These are phyloP conservation scores for Suillus sp. DNA, from an alignment of 768 basidiomycete genomes.

Conservation along the genomic window DNA sequence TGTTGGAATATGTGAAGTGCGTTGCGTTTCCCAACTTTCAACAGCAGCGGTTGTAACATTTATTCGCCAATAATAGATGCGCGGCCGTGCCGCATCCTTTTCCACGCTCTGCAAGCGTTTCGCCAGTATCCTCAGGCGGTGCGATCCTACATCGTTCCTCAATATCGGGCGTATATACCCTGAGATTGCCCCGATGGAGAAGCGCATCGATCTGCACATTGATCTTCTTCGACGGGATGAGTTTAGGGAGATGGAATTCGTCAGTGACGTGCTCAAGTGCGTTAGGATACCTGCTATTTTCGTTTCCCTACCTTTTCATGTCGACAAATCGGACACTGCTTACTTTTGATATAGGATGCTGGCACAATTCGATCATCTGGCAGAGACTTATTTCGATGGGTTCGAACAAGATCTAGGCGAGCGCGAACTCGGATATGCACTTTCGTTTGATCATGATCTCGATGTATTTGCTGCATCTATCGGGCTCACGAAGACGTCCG, in stretches of 20 bases:
- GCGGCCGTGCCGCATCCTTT: slow-evolving; percentile 78
- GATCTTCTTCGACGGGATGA: slow-evolving; percentile 83
- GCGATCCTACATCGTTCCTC: slow-evolving; percentile 85
- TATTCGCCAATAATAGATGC: slow-evolving; percentile 55
- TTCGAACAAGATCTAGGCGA: slow-evolving; percentile 90
- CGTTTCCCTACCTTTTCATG: neutral
- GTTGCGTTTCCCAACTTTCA: slow-evolving; percentile 16
- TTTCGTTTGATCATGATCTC: slow-evolving; percentile 86
- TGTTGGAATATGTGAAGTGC: slow-evolving; percentile 93
- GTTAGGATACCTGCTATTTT: slow-evolving; percentile 26
- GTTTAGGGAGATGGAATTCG: slow-evolving; percentile 93
- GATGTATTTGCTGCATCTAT: slow-evolving; percentile 94
- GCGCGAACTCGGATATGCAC: slow-evolving; percentile 80
- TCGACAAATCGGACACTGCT: neutral
- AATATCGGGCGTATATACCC: slow-evolving; percentile 79
- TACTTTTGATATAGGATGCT: slow-evolving; percentile 65
- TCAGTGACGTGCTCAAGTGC: slow-evolving; percentile 84
- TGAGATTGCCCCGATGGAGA: slow-evolving; percentile 88
- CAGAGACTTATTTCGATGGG: slow-evolving; percentile 81
- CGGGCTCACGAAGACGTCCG: slow-evolving; percentile 85
- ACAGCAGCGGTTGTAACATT: neutral
- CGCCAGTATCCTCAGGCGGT: slow-evolving; percentile 76
- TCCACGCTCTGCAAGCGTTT: slow-evolving; percentile 89
- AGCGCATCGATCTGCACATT: slow-evolving; percentile 89
- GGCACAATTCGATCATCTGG: slow-evolving; percentile 90